Evolutionary conservation across 805 yeast species (phyloP).

Genomic region (Blastobotrys muscicola): DNA sequence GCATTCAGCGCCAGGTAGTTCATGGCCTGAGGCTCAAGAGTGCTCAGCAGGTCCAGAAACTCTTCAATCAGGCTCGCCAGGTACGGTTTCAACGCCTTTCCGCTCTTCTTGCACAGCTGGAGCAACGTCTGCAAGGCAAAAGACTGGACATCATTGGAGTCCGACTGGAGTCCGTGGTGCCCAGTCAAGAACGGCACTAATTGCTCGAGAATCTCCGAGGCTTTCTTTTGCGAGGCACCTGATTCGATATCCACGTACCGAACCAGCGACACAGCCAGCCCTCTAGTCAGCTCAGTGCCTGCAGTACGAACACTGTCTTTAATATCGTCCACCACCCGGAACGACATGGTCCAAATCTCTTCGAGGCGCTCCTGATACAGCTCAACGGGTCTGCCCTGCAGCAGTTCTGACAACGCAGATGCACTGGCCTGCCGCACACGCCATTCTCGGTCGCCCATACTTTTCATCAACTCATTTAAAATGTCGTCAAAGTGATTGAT

Average conservation of each 20-base stretch:
- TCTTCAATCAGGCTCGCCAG: conserved; percentile 62
- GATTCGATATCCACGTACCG: conserved; percentile 42
- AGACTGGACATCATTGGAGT: conserved; percentile 71
- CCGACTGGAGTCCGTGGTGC: conserved; percentile 66
- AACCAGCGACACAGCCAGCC: conserved; percentile 53
- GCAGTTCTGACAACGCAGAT: conserved; percentile 55
- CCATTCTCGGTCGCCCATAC: conserved; percentile 85
- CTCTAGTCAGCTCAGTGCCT: conserved; percentile 59
- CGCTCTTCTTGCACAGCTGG: conserved; percentile 56
- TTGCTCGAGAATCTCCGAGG: conserved; percentile 40
- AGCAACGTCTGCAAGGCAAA: conserved; percentile 75
- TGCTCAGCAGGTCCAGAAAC: conserved; percentile 63
- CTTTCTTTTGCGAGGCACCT: conserved; percentile 31
- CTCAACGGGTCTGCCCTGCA: conserved; percentile 51
- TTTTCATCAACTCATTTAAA: conserved; percentile 48
- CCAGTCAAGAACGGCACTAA: conserved; percentile 77
- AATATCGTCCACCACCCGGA: conserved; percentile 86
- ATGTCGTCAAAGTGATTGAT: conserved; percentile 48
- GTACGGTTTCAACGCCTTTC: conserved; percentile 48
- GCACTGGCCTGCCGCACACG: conserved; percentile 84
- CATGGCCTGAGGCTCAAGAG: conserved; percentile 83
- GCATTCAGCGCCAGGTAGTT: conserved; percentile 85
- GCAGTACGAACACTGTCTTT: conserved; percentile 86
- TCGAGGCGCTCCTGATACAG: conserved; percentile 33
- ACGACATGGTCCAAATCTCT: conserved; percentile 78